Evolutionary conservation across 2,329 filamentous ascomycete genomes (phyloP), one percentile per base, ranked within the genome.

Genomic region (Zymoseptoria brevis): DNA sequence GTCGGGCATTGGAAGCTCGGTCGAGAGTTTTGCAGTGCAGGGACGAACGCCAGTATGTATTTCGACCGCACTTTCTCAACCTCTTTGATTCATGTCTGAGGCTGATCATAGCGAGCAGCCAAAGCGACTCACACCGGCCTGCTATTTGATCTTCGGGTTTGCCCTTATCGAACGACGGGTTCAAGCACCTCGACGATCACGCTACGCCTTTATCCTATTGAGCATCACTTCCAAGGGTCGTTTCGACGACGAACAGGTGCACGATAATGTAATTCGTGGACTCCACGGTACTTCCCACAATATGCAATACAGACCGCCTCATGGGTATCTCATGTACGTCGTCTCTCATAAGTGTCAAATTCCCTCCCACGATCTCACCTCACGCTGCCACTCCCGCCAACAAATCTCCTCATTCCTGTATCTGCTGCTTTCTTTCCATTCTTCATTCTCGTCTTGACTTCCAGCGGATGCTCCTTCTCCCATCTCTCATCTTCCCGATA

Each of bases 401-500:
- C 73, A 56, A 72, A 74, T 55, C 73, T 64, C 58, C 72, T 69
- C 66, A 72, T 72, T 5, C 72, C 72, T n/a, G 66, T 67, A 48
- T 62, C 64, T 53, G 65, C 66, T 7, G 68, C 68, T 48, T 54
- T 66, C 58, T 73, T 72, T 50, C 68, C 75, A 66, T 75, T 70
- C 68, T 79, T 80, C n/a, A 75, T 75, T 64, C 78, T 79, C 60
- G 73, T 72, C 49, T 74, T 75, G 6, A 72, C 74, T 66, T 80
- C 74, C 53, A 85, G 69, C 0, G 87, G 86, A 68, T 93, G 82
- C 11, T 82, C 80, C 65, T 79, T 81, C 74, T 90, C 89, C 89
- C 89, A 93, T 56, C 78, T 79, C 71, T 91, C 88, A 63, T 94
- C 89, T 3, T 83, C 87, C 63, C 82, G 79, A 71, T 83, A 91